Conservation (phyloP, 1,139 yeast species). For the Geotrichum bryndzae region DNA sequence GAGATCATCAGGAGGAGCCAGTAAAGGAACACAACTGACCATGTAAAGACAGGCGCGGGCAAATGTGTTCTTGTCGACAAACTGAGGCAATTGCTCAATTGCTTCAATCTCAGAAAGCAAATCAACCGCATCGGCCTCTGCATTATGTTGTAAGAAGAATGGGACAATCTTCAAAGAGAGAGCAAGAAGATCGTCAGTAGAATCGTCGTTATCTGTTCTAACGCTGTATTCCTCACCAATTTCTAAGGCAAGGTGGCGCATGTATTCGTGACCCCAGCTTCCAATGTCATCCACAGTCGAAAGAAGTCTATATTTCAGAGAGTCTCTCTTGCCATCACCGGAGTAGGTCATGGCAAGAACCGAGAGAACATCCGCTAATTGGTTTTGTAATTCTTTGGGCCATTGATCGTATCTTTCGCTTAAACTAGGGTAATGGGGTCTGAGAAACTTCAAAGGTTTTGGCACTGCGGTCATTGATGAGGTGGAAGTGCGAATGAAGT, state of each 20-base stretch:
- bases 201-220: constrained; percentile 47
- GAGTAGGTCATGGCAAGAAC: constrained; percentile 94
- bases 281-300: constrained; percentile 58
- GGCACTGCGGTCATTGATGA: constrained; percentile 99
- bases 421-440: constrained; percentile 74
- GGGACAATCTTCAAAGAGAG: constrained; percentile 80
- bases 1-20: constrained; percentile 91
- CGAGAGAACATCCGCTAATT: constrained; percentile 79
- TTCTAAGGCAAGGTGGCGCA: constrained; percentile 91
- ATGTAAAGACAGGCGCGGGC: constrained; percentile 88
- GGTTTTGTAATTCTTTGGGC: constrained; percentile 43
- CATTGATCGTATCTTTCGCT: constrained; percentile 63
- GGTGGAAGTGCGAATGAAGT: constrained; percentile 81
- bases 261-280: constrained; percentile 97
- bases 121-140: constrained; percentile 98
- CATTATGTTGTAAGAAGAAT: constrained; percentile 86
- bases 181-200: constrained; percentile 46
- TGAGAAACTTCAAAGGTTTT: constrained; percentile 88
- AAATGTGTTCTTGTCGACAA: constrained; percentile 78
- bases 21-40: constrained; percentile 90
- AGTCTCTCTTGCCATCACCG: constrained; percentile 74
- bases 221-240: constrained; percentile 82
- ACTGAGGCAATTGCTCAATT: constrained; percentile 73
- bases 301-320: constrained; percentile 72
- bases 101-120: constrained; percentile 81